phyloP scores from a whole-genome alignment of 192 early-diverging fungal species.

The Umbelopsis sp. region DNA sequence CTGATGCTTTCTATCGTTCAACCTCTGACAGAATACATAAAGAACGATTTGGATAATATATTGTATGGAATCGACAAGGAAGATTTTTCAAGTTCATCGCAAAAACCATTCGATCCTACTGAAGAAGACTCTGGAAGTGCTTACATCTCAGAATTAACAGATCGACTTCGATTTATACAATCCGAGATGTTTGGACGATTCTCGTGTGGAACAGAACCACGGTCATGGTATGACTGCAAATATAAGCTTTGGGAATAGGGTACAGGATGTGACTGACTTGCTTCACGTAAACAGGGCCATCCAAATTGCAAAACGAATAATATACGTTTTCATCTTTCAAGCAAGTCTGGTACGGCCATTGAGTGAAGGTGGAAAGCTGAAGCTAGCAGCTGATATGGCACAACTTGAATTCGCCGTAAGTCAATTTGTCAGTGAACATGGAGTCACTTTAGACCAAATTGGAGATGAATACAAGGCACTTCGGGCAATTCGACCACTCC shows the following conservation, averaged over 20 bases:
- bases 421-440: slow-evolving; percentile 59
- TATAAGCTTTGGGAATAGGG: not conserved
- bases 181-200: slow-evolving; percentile 53
- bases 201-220: slow-evolving; percentile 62
- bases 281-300: slow-evolving; percentile 25
- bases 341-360: slow-evolving; percentile 62
- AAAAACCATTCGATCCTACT: slow-evolving; percentile 17
- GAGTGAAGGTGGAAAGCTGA: slow-evolving; percentile 64
- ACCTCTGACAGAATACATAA: slow-evolving; percentile 51
- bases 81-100: slow-evolving; percentile 53
- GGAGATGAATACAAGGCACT: slow-evolving; percentile 58
- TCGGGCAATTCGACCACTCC: slow-evolving; percentile 63
- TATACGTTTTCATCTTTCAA: slow-evolving; percentile 69
- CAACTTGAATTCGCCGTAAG: slow-evolving; percentile 71
- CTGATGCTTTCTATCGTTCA: slow-evolving; percentile 58
- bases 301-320: slow-evolving; percentile 36
- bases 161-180: slow-evolving; percentile 60
- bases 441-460: slow-evolving; percentile 62
- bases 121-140: slow-evolving; percentile 50
- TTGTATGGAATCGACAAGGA: slow-evolving; percentile 68
- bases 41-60: slow-evolving; percentile 52
- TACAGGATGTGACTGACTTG: not conserved
- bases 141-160: slow-evolving; percentile 63
- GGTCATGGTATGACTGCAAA: slow-evolving; percentile 50
- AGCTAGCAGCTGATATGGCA: slow-evolving; percentile 70